Evolutionary conservation across 192 early-diverging fungal genomes (phyloP), one percentile per base, ranked within the genome.

Genomic region (Ambispora gerdemannii): DNA sequence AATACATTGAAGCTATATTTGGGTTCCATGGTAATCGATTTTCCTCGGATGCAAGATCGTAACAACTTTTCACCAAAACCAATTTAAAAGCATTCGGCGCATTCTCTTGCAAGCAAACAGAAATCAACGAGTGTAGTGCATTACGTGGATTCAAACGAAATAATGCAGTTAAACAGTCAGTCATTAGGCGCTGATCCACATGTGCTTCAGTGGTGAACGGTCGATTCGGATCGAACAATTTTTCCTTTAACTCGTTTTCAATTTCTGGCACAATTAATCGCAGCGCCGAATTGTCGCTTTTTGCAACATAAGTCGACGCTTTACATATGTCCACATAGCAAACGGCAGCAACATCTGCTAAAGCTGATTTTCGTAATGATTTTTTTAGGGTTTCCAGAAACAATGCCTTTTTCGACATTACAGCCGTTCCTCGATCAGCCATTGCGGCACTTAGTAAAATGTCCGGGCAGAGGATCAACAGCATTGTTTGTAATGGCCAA

Each of bases 401-500:
- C 25, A 80, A 61, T 0, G 77, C 78, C 77, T 50, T 50, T 66
- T 66, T 66, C 3, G 30, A 50, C 28, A 31, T 66, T 47, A 47
- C 25, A 11, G 15, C 15, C 4, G 32, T 17, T 15, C 31, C 35
- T 80, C 75, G 20, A 58, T 75, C 72, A 15, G 58, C 70, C 77
- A 80, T 84, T 64, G 80, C 81, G 53, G 84, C 88, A 67, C 78
- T 83, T 69, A 78, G 77, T 32, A 83, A 78, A 59, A 91, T 80
- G 70, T 98, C 95, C 0, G 95, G 95, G 73, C 94, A 95, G 20
- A 98, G 76, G 59, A 88, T 80, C 32, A 96, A 78, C 13, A 98
- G 83, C 86, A 94, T 85, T 0, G 89, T 90, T 78, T 92, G 90
- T 35, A 94, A 82, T 25, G 95, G 95, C 92, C 93, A 95, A 65